Base-by-base conservation (phyloP, 2,329 filamentous ascomycete species). In the Epichloe uncinata region DNA sequence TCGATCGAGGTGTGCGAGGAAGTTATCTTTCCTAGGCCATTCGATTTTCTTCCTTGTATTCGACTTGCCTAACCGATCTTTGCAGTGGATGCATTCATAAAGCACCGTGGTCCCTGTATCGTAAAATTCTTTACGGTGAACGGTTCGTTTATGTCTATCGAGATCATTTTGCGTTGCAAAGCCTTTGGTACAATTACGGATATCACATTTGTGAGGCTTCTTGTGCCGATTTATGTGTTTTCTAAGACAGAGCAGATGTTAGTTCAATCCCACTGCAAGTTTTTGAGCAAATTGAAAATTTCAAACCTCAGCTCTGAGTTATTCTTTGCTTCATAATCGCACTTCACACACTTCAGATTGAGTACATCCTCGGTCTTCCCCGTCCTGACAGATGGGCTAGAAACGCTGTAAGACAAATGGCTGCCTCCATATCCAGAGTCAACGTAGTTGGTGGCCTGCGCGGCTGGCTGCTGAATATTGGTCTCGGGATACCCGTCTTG, bases 11-110 rank as follows among this genome's bases (percentile, higher is more conserved):
- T 96, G 90, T 36, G 84, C 80, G 53, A 82, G 82, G 63, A 95
- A 95, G 60, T 96, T 96, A 64, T 96, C 90, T 47, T 82, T 72
- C 20, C 90, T 78, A 1, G 85, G 84, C 87, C 87, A 95, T 36
- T 74, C 45, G 5, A 22, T 48, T 22, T 50, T 68, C 62, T 94
- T 95, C 1, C 69, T 52, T 13, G 47, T 48, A 40, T 58, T 63
- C 6, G 53, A 51, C 5, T 52, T 53, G 43, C 63, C 65, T 15
- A 51, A 43, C 0, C 52, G 6, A 15, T 38, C 30, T 34, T 22
- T 37, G 36, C 51, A 53, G 22, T 50, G 41, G 8, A 34, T 11
- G 13, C 60, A 42, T 60, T 51, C 8, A 36, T 53, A 44, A 62
- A 45, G 33, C 12, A 20, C 26, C 5, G 44, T 34, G 18, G 45